Conservation (phyloP, 129 eudicot genomes). For the Smallanthus sonchifolius region DNA sequence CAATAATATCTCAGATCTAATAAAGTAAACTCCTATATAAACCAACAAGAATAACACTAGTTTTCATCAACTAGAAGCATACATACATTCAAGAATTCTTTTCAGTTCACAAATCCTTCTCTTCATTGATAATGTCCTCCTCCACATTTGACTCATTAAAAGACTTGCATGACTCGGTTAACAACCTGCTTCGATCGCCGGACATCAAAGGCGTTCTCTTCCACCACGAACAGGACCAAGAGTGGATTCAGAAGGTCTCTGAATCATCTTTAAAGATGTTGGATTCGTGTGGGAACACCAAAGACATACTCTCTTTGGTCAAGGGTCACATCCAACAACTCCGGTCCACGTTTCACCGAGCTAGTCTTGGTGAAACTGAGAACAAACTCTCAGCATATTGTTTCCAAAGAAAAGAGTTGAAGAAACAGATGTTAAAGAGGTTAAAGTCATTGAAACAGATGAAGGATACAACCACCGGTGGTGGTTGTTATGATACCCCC, state of each 20-base stretch:
- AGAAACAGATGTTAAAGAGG: constrained; percentile 56
- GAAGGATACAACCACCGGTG: constrained; percentile 16
- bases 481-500: constrained; percentile 23
- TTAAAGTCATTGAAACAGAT: constrained; percentile 45
- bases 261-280: constrained; percentile 69
- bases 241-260: constrained; percentile 51
- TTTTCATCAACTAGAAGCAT: neutral
- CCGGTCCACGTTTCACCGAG: constrained; percentile 53
- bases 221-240: constrained; percentile 37
- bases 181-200: constrained; percentile 60
- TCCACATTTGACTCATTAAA: constrained; percentile 47
- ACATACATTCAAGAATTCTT: neutral
- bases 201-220: constrained; percentile 37
- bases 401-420: constrained; percentile 53
- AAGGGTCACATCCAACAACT: constrained; percentile 75
- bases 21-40: constrained; percentile 16
- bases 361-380: constrained; percentile 33
- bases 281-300: constrained; percentile 66
- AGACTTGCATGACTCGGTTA: constrained; percentile 71
- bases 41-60: neutral
- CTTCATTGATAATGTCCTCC: constrained; percentile 26
- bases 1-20: constrained; percentile 42
- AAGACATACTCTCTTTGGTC: constrained; percentile 50
- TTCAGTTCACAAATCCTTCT: neutral
- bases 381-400: constrained; percentile 41